These are phyloP conservation scores for Mortierella antarctica DNA, from an alignment of 192 early-diverging fungal genomes.

Conservation along the genomic window DNA sequence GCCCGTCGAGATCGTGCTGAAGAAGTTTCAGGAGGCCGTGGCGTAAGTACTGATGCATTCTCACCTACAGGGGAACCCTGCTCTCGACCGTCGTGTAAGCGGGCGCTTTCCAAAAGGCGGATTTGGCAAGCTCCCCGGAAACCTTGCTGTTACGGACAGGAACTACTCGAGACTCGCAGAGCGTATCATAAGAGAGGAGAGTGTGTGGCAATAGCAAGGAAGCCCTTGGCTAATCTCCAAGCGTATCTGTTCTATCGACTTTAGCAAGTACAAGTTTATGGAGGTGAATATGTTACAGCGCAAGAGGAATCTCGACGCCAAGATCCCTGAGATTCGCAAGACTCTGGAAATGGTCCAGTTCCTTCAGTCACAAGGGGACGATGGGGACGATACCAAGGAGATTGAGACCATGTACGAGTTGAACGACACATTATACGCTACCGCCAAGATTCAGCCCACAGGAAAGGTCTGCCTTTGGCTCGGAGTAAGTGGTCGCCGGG, in stretches of 20 bases:
- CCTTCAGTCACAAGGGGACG: constrained; percentile 62
- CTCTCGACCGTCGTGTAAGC: background rate
- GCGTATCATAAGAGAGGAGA: no score
- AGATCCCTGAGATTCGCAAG: constrained; percentile 97
- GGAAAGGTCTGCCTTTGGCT: constrained; percentile 94
- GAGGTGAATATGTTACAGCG: constrained; percentile 90
- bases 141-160: no score
- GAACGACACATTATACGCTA: constrained; percentile 94
- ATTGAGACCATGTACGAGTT: constrained; percentile 91
- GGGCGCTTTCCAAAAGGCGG: no score
- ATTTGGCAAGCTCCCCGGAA: no score
- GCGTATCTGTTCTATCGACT: background rate
- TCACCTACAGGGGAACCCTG: background rate
- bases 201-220: background rate
- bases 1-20: constrained; percentile 83
- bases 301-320: constrained; percentile 83
- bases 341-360: constrained; percentile 89
- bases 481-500: constrained; percentile 68
- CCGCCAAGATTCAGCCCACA: constrained; percentile 81
- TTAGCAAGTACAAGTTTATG: constrained; percentile 98
- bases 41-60: constrained; percentile 56
- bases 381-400: constrained; percentile 68
- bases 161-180: no score
- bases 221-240: background rate
- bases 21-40: constrained; percentile 93